phyloP scores from a whole-genome alignment of 352 stramenopile species.

The Pilasporangium apinafurcum region DNA sequence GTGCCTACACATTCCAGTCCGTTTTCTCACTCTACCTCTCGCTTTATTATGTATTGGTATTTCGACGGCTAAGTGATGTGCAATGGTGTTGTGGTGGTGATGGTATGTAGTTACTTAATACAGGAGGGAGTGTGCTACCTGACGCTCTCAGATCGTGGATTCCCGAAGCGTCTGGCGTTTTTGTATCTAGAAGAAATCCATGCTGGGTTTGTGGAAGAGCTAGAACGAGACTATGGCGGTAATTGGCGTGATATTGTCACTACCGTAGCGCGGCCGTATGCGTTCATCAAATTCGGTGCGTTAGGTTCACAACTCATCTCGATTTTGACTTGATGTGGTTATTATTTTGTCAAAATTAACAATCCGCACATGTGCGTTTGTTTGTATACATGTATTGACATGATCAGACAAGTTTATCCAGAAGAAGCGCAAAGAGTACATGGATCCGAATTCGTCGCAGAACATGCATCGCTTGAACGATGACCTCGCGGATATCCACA shows the following conservation, averaged over 20 bases:
- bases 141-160: slow-evolving; percentile 93
- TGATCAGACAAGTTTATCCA: slow-evolving; percentile 95
- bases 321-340: background rate
- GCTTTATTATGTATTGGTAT: background rate
- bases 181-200: slow-evolving; percentile 97
- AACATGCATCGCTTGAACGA: slow-evolving; percentile 97
- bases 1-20: slow-evolving; percentile 90
- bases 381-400: background rate
- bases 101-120: slow-evolving; percentile 91
- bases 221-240: slow-evolving; percentile 90
- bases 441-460: slow-evolving; percentile 92
- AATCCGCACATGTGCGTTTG: too few species aligned
- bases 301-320: background rate
- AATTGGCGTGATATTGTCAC: slow-evolving; percentile 90
- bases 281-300: slow-evolving; percentile 97
- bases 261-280: slow-evolving; percentile 95
- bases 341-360: background rate
- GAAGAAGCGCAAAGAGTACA: slow-evolving; percentile 96
- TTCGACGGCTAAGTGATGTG: slow-evolving; percentile 14
- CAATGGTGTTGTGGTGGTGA: background rate
- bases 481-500: slow-evolving; percentile 98
- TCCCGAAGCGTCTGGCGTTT: slow-evolving; percentile 97
- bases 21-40: slow-evolving; percentile 19
- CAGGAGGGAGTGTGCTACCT: slow-evolving; percentile 97
- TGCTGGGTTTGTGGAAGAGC: slow-evolving; percentile 91